Evolutionary conservation across 805 yeast species (phyloP), one percentile per base, ranked within the genome.

Genomic region (Schizosaccharomyces cryophilus): DNA sequence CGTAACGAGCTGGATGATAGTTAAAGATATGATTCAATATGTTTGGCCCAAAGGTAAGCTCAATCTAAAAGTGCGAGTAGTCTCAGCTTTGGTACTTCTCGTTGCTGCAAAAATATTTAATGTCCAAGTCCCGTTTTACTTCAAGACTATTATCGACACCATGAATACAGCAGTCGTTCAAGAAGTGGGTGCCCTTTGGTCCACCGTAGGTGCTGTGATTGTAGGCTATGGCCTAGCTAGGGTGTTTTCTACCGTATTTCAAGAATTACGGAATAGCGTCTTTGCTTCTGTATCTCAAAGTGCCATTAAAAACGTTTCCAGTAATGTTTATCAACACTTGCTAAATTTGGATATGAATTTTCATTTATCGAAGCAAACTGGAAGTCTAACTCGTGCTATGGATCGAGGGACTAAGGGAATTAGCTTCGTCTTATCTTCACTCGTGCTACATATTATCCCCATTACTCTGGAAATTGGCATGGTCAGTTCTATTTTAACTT

Each of bases 341-440:
- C 76, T 93, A 71, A 80, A 80, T 66, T 76, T 93, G 70, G 98
- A 93, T 72, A 73, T 89, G 61, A 84, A 87, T 24, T 93, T 90
- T 78, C 98, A 93, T 70, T 72, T 93, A 51, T 78, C 90, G 11
- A 77, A 89, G 66, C 97, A 93, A 70, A 93, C 98, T 0, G 98
- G 98, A 65, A 97, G 96, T 0, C 72, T 93, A 42, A 90, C 96
- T 0, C 76, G 98, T 64, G 97, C 97, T 1, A 93, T 93, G 67
- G 98, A 93, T 68, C 77, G 98, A 65, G 98, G 98, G 70, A 90
- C 97, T 0, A 90, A 93, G 67, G 98, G 98, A 74, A 90, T 93
- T 61, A 83, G 94, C 13, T 89, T 85, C 66, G 96, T 93, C 4
- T 74, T 93, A 58, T 81, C 86, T 45, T 95, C 97, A 1, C 86